Evolutionary conservation across 306 rosid species (phyloP).

Genomic region (Acacia crassicarpa): DNA sequence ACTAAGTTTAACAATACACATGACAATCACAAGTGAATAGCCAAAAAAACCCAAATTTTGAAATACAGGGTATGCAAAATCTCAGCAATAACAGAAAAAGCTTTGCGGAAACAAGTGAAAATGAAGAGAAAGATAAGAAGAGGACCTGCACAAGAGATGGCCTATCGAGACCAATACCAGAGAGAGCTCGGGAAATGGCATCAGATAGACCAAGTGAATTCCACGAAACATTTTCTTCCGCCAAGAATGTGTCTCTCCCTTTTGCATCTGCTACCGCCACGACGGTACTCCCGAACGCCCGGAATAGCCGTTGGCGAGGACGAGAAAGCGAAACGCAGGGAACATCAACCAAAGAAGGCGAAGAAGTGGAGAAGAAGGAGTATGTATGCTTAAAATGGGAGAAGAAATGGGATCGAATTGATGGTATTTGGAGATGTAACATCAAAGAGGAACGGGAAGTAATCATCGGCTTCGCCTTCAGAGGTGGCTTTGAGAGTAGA

Average conservation of each 20-base stretch:
- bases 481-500: not conserved
- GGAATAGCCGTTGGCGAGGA: constrained; percentile 35
- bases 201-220: constrained; percentile 76
- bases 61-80: constrained; percentile 3
- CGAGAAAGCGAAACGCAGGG: constrained; percentile 36
- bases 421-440: constrained; percentile 49
- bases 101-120: not conserved
- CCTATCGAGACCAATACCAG: constrained; percentile 62
- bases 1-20: not conserved
- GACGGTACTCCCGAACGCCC: constrained; percentile 39
- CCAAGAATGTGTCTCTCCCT: constrained; percentile 68
- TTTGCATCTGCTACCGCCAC: constrained; percentile 38
- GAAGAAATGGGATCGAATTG: constrained; percentile 48
- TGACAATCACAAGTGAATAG: not conserved
- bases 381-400: constrained; percentile 45
- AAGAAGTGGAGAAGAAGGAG: constrained; percentile 31
- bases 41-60: not conserved
- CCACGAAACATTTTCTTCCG: constrained; percentile 81
- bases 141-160: constrained; percentile 85
- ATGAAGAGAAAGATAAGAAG: not conserved
- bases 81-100: not conserved
- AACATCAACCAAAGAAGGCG: constrained; percentile 34
- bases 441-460: constrained; percentile 56
- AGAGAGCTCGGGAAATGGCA: constrained; percentile 68
- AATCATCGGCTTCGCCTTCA: constrained; percentile 43